These are phyloP conservation scores for Scytalidium sp. DNA, from an alignment of 2,329 filamentous ascomycete species.

Conservation along the genomic window DNA sequence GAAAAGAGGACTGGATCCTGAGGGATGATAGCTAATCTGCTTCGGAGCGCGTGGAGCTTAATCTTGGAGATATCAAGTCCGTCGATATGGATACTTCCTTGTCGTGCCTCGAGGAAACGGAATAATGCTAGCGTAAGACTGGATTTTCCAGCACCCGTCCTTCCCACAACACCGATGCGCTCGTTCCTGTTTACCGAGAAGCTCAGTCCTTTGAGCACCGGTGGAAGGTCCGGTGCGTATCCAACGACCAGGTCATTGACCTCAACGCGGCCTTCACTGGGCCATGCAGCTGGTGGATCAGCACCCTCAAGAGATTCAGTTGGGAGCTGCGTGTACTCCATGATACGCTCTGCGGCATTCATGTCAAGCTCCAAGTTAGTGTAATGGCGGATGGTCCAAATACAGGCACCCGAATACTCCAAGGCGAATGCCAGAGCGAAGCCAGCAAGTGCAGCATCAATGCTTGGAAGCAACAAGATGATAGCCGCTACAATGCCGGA, in stretches of 20 bases:
- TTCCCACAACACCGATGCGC: conserved; percentile 72
- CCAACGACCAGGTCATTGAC: conserved; percentile 69
- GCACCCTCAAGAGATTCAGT: conserved; percentile 63
- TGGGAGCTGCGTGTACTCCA: conserved; percentile 69
- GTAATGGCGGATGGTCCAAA: conserved; percentile 66
- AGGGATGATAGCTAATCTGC: conserved; percentile 76
- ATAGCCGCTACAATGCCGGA: conserved; percentile 61
- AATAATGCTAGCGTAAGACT: conserved; percentile 74
- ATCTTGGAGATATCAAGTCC: conserved; percentile 73
- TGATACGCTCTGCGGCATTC: conserved; percentile 73
- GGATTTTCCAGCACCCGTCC: conserved; percentile 77
- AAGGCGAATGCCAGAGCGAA: conserved; percentile 74
- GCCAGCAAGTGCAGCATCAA: conserved; percentile 69
- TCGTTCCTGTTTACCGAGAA: conserved; percentile 67
- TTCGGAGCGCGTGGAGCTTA: conserved; percentile 66
- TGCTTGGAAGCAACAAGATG: conserved; percentile 57
- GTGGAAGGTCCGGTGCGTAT: conserved; percentile 69
- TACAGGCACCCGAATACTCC: conserved; percentile 61
- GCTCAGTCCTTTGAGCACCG: conserved; percentile 66
- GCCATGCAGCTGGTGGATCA: conserved; percentile 69
- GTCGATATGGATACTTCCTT: conserved; percentile 67
- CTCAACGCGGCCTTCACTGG: conserved; percentile 68
- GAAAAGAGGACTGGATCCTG: conserved; percentile 82
- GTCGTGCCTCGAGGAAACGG: conserved; percentile 68
- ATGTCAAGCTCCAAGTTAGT: conserved; percentile 73